Conservation (phyloP, 345 rosid species). For the Populus euphratica region DNA sequence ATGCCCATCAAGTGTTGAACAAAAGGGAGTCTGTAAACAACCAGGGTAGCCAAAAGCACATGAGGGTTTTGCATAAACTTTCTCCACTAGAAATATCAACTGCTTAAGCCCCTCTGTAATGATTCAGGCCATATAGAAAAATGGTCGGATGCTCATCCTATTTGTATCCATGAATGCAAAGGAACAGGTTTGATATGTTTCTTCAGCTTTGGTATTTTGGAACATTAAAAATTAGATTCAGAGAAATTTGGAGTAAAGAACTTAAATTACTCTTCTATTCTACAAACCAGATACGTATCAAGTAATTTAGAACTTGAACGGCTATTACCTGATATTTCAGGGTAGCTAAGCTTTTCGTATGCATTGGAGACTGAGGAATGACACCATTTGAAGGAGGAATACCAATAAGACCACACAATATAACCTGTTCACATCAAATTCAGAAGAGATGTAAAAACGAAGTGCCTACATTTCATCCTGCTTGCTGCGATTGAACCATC, state of each 20-base stretch:
- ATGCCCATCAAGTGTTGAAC: neutral
- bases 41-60: neutral
- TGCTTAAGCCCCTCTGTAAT: neutral
- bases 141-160: neutral
- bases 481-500: neutral
- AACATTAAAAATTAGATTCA: neutral
- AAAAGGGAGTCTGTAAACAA: neutral
- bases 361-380: constrained; percentile 98
- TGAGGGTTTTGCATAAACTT: neutral
- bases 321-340: constrained; percentile 76
- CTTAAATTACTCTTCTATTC: neutral
- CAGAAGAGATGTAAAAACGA: neutral
- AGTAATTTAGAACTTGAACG: neutral
- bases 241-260: neutral
- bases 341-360: constrained; percentile 91
- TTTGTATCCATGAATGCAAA: neutral
- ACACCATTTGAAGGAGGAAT: constrained; percentile 98
- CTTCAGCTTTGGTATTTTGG: neutral
- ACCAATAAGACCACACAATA: constrained; percentile 87
- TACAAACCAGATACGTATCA: neutral
- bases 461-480: neutral
- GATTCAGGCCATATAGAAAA: neutral
- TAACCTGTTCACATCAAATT: constrained; percentile 42
- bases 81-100: neutral
- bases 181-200: neutral